Evolutionary conservation across 2,329 filamentous ascomycete genomes (phyloP).

Genomic region (Fusarium algeriense): DNA sequence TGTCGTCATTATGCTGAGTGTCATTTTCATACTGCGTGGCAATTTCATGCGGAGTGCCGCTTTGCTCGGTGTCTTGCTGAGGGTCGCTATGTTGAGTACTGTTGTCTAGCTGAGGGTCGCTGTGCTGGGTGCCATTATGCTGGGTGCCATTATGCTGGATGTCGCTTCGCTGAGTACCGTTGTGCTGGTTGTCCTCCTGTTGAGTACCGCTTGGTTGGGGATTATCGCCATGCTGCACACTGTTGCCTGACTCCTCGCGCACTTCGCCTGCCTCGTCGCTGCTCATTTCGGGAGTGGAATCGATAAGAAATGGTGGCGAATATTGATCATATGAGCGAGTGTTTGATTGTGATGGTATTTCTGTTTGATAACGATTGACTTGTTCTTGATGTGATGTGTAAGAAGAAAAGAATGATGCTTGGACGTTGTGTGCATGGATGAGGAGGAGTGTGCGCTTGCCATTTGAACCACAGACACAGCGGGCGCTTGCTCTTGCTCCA

Average conservation of each 20-base stretch:
- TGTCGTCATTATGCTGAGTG: too few relatives aligned
- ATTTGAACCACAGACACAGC: background rate
- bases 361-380: background rate
- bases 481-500: background rate
- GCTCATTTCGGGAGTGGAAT: too few relatives aligned
- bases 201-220: rapidly evolving
- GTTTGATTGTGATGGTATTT: background rate
- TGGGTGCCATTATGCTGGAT: too few relatives aligned
- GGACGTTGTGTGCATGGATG: background rate
- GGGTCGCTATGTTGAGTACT: background rate
- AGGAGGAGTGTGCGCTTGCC: background rate
- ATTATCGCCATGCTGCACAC: background rate
- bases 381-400: background rate
- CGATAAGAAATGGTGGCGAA: too few relatives aligned
- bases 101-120: background rate
- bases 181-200: too few relatives aligned
- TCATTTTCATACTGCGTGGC: too few relatives aligned
- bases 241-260: too few relatives aligned
- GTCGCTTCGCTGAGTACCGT: background rate
- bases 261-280: background rate
- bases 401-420: background rate
- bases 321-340: background rate
- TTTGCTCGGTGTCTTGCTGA: background rate
- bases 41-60: too few relatives aligned
- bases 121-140: too few relatives aligned